These are phyloP conservation scores for Hypoxylon cercidicola DNA, from an alignment of 495 filamentous ascomycete species.

Conservation along the genomic window DNA sequence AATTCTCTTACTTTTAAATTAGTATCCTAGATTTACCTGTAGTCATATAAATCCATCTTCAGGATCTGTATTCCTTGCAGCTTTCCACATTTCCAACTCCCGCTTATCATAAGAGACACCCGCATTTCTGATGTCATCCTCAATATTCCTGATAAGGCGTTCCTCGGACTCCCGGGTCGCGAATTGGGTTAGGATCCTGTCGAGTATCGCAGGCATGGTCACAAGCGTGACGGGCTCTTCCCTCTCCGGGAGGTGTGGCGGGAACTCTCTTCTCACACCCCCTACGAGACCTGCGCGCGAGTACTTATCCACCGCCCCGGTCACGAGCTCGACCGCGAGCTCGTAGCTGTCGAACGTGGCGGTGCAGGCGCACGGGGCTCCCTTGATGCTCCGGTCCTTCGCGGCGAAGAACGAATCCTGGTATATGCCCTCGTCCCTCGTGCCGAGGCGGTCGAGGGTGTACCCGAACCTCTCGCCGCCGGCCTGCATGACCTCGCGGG, in stretches of 20 bases:
- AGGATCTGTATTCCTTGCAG: neutral
- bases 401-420: neutral
- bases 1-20: no score
- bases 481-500: neutral
- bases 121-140: neutral
- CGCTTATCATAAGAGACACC: neutral
- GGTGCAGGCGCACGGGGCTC: slow-evolving; percentile 1
- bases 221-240: slow-evolving; percentile 2
- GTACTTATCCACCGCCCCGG: slow-evolving; percentile 1
- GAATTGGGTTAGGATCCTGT: neutral
- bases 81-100: neutral
- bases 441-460: neutral
- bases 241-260: no score
- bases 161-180: neutral
- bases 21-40: neutral
- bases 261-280: neutral
- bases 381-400: neutral
- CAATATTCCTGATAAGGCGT: neutral
- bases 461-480: slow-evolving; percentile 6
- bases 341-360: slow-evolving; percentile 3
- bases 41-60: neutral
- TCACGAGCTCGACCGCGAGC: slow-evolving; percentile 1
- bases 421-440: no score
- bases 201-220: neutral
- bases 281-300: neutral